phyloP scores from a whole-genome alignment of 2,329 filamentous ascomycete species.

The Neonectria punicea region DNA sequence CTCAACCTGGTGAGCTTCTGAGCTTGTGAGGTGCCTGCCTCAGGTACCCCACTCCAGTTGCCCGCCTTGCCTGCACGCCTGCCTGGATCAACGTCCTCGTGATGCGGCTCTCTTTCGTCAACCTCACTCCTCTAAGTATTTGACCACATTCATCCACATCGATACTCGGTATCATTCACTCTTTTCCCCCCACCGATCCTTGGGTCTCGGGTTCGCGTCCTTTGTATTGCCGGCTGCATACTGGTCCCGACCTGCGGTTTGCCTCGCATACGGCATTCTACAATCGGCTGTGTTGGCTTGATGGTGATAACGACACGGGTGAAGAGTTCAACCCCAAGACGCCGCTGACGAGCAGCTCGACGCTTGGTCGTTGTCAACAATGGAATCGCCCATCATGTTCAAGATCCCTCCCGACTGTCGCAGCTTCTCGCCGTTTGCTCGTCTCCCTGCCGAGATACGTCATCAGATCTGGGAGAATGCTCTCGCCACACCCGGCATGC shows the following conservation, averaged over 20 bases:
- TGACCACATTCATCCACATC: background rate
- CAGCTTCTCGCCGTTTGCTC: constrained; percentile 45
- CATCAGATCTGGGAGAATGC: constrained; percentile 48
- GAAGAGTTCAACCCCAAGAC: background rate
- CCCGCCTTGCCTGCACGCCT: constrained; percentile 13
- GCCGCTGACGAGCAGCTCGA: background rate
- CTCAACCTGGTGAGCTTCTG: background rate
- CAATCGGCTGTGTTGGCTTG: constrained; percentile 16
- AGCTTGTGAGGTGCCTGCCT: constrained; percentile 2
- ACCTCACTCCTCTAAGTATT: constrained; percentile 3
- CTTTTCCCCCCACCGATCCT: background rate
- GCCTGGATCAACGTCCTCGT: constrained; percentile 10
- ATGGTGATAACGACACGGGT: constrained; percentile 17
- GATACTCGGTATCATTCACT: constrained; percentile 2
- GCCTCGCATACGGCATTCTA: constrained; percentile 1
- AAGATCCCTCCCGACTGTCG: constrained; percentile 46
- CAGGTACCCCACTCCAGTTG: constrained; percentile 21
- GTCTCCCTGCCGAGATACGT: constrained; percentile 50
- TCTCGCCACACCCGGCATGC: constrained; percentile 48
- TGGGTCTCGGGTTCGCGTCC: background rate
- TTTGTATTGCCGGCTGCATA: background rate
- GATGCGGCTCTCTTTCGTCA: constrained; percentile 22
- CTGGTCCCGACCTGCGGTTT: constrained; percentile 4
- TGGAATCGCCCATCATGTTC: constrained; percentile 42
- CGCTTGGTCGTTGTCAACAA: background rate